Percentiles rank a stretch among this genome's conserved stretches.
Evolutionary conservation across 768 basidiomycete species (phyloP).

Genomic region (Pleurotus tuber-regium): DNA sequence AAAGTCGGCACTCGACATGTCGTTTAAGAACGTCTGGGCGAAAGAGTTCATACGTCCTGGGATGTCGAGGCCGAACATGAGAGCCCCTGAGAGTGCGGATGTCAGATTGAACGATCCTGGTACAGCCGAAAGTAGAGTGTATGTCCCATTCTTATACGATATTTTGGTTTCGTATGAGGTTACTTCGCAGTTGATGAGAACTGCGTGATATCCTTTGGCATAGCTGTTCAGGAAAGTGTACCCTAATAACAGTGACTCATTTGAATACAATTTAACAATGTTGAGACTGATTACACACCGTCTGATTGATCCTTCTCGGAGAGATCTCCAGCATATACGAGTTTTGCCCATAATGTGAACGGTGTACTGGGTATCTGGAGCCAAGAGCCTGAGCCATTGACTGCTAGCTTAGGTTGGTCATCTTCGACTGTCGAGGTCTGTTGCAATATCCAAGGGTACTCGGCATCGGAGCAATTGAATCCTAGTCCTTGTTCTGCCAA

Average conservation of each 20-base stretch:
- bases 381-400: neutral
- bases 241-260: neutral
- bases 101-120: neutral
- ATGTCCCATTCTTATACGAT: neutral
- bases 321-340: neutral
- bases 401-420: neutral
- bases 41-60: neutral
- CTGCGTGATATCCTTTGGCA: neutral
- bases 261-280: too few relatives aligned
- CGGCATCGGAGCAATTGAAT: neutral
- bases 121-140: neutral
- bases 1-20: neutral
- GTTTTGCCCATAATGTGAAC: neutral
- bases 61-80: slow-evolving; percentile 1
- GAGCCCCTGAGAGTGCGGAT: neutral
- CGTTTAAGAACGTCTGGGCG: neutral
- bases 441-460: neutral
- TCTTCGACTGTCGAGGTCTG: neutral
- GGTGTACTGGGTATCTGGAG: neutral
- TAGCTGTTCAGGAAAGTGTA: neutral
- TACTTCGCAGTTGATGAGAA: neutral
- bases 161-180: neutral
- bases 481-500: neutral
- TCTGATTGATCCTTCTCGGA: neutral
- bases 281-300: neutral